A percentile compares a stretch with the other conserved stretches of the same genome.
Conservation (phyloP, 2,329 filamentous ascomycete species). For the Cladorrhinum sp. region DNA sequence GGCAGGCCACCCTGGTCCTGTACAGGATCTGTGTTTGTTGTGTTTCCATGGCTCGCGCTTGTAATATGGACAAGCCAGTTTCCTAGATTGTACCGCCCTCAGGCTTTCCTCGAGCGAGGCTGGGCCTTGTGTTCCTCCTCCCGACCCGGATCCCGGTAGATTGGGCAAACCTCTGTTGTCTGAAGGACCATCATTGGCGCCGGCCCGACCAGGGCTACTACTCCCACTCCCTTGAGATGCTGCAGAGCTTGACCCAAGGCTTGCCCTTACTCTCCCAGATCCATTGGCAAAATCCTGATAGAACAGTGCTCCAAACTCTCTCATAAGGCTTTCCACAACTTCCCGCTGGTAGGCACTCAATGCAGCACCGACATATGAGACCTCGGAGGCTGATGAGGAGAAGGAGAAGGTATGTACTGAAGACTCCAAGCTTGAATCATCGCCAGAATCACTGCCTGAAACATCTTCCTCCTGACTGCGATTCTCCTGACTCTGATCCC, state of each 20-base stretch:
- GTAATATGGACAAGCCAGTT: slow-evolving; percentile 18
- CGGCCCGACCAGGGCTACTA: not conserved
- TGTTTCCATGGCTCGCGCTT: slow-evolving; percentile 14
- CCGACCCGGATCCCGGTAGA: not conserved
- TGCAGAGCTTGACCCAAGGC: not conserved
- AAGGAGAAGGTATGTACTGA: not conserved
- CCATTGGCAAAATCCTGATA: not conserved
- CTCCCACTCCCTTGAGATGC: not conserved
- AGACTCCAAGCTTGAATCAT: not conserved
- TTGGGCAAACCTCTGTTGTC: not conserved
- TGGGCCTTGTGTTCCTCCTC: not conserved
- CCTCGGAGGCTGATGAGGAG: not conserved
- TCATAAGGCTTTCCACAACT: not conserved
- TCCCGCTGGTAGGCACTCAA: not conserved
- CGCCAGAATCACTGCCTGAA: not conserved
- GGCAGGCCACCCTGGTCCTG: slow-evolving; percentile 11
- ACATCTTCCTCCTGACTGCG: not conserved
- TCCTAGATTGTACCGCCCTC: not conserved
- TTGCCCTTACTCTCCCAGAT: not conserved
- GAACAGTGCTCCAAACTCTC: not conserved
- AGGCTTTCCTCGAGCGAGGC: not conserved
- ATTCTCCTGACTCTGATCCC: not conserved
- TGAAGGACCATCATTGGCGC: not conserved
- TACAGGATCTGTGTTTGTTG: slow-evolving; percentile 7
- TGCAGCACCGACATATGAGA: not conserved